Conservation (phyloP, 2,329 filamentous ascomycete species). For the Sarocladium brachiariae region DNA sequence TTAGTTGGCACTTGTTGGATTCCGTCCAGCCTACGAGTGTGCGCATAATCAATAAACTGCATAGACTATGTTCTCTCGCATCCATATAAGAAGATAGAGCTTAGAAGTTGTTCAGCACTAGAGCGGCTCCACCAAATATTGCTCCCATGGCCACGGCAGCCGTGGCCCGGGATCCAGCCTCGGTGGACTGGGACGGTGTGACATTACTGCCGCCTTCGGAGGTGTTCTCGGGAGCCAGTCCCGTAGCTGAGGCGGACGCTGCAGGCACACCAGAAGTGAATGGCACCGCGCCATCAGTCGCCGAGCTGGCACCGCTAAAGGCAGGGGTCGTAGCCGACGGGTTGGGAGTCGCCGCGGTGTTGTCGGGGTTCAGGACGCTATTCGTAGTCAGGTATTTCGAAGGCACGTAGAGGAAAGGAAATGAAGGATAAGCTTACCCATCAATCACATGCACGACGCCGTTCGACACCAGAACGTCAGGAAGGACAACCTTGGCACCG, state of each 20-base stretch:
- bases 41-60: too few species aligned
- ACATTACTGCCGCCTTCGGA: background rate
- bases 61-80: too few species aligned
- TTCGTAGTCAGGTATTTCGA: too few species aligned
- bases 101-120: constrained; percentile 15
- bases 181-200: constrained; percentile 9
- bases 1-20: too few species aligned
- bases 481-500: constrained; percentile 22
- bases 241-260: constrained; percentile 14
- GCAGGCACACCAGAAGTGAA: constrained; percentile 45
- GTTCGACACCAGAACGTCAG: constrained; percentile 25
- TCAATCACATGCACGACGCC: constrained; percentile 27
- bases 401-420: constrained; percentile 32
- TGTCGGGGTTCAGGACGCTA: constrained; percentile 36
- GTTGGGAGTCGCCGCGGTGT: constrained; percentile 24
- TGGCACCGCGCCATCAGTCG: constrained; percentile 35
- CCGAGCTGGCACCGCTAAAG: constrained; percentile 45
- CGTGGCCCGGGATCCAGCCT: constrained; percentile 18
- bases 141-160: constrained; percentile 20
- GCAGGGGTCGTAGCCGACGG: constrained; percentile 32
- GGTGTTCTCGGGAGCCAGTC: constrained; percentile 9
- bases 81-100: too few species aligned
- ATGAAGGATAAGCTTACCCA: constrained; percentile 14
- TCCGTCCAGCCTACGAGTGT: too few species aligned
- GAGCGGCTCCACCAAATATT: constrained; percentile 18